Base-by-base conservation (phyloP, 768 basidiomycete genomes). In the Nevesoporus exiguus region DNA sequence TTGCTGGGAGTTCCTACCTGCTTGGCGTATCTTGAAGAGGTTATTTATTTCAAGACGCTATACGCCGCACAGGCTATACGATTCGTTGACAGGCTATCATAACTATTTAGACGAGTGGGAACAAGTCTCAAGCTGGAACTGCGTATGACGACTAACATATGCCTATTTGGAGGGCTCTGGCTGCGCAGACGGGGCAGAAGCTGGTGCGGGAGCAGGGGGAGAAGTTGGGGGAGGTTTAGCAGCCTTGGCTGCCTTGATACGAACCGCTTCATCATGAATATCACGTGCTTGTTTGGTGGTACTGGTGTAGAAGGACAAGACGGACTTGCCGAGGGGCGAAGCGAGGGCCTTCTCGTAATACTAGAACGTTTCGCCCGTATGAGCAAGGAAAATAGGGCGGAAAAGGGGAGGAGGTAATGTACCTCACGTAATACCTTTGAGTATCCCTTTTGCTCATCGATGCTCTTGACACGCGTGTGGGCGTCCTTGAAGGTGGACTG, bases 231-330 rank as follows among this genome's bases (percentile, higher is more conserved):
- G 43, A 11, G 27, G 27, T 29, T 63, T 24, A 0, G 55, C 47
- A 3, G 68, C 52, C 64, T 88, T 85, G 60, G 88, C 80, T 51
- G 76, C 79, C 25, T 85, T 83, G 63, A 98, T 91, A 29, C 95
- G 83, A 55, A 78, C 76, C 2, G 95, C 95, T 72, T 98, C 95
- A 65, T 94, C 91, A 66, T 97, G 94, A 45, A 98, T 94, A 66
- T 98, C 94, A 19, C 80, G 64, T 25, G 92, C 85, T 71, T 95
- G 90, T 75, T 97, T 98, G 19, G 85, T 78, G 8, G 93, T 95
- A 41, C 74, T 73, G 14, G 95, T 96, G 76, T 97, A 98, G 76
- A 97, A 98, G 1, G 73, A 63, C 27, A 75, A 71, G 54, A 97
- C 90, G 63, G 82, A 85, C 73, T 85, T 80, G 11, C 93, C 94